phyloP scores from a whole-genome alignment of 371 early-diverging fungal species.

The Polyrhizophydium stewartii region DNA sequence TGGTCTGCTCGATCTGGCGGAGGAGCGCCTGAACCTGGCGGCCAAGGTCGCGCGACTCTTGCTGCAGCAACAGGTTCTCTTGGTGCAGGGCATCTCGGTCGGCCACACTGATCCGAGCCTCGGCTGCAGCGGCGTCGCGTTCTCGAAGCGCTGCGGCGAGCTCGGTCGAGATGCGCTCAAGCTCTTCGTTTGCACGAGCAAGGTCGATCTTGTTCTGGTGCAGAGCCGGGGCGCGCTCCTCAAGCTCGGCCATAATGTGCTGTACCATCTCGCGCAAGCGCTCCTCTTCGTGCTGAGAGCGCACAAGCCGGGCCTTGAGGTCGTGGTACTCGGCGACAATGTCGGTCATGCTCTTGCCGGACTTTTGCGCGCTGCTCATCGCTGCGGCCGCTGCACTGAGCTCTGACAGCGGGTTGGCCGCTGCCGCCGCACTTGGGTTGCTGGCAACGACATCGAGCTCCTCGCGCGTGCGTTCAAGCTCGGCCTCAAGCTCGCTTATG shows the following conservation, averaged over 20 bases:
- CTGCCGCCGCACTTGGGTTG: not conserved
- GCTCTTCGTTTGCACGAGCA: conserved; percentile 32
- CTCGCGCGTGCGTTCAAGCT: conserved; percentile 12
- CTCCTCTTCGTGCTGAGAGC: conserved; percentile 39
- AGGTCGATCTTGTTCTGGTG: conserved; percentile 23
- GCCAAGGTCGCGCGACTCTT: conserved; percentile 26
- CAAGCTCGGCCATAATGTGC: conserved; percentile 7
- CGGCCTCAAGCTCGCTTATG: conserved; percentile 15
- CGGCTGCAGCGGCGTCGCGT: conserved; percentile 1
- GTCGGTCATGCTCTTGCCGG: conserved; percentile 59
- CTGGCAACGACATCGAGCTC: conserved; percentile 3
- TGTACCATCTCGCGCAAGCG: conserved; percentile 30
- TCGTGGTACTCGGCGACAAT: conserved; percentile 56
- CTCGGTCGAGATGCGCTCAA: conserved; percentile 23
- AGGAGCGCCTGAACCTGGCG: conserved; percentile 38
- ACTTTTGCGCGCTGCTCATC: conserved; percentile 41
- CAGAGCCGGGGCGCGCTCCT: conserved; percentile 18
- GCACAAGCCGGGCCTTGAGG: conserved; percentile 48
- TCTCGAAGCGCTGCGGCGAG: conserved; percentile 20
- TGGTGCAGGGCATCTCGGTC: conserved; percentile 18
- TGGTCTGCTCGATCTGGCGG: conserved; percentile 15
- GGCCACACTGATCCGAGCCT: conserved; percentile 13
- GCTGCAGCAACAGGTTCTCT: conserved; percentile 24
- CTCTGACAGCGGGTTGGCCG: conserved; percentile 3
- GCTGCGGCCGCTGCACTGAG: conserved; percentile 59